Conservation (phyloP, 2,329 filamentous ascomycete genomes). For the Teratosphaeriaceae sp. region DNA sequence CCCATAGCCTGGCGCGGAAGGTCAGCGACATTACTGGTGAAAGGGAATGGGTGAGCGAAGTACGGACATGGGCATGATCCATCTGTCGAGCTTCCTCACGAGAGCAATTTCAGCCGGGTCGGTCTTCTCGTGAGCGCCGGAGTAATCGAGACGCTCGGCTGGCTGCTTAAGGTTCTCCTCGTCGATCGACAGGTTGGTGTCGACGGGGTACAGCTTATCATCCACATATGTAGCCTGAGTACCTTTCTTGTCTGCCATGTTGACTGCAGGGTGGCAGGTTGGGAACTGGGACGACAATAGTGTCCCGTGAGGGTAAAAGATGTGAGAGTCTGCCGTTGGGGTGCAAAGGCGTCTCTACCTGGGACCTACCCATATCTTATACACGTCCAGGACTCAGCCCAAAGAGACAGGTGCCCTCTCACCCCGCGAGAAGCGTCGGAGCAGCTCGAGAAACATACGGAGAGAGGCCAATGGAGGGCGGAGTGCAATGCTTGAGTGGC, state of each 20-base stretch:
- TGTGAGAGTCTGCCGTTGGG: neutral
- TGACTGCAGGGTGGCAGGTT: neutral
- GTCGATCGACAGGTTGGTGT: neutral
- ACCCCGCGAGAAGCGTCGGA: no score
- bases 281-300: no score
- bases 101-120: conserved; percentile 24
- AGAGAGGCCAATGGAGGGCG: no score
- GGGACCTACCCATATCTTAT: no score
- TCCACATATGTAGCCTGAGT: neutral
- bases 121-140: conserved; percentile 27
- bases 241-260: neutral
- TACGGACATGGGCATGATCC: conserved; percentile 22
- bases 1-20: conserved; percentile 15
- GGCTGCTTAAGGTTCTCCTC: neutral
- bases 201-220: neutral
- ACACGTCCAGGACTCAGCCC: no score
- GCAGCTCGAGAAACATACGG: no score
- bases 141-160: conserved; percentile 18
- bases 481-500: neutral
- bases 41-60: neutral
- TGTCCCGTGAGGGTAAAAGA: neutral
- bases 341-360: no score
- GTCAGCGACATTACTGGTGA: conserved; percentile 3
- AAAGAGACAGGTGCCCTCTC: no score
- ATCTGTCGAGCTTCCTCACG: conserved; percentile 25